Evolutionary conservation across 768 basidiomycete species (phyloP).

Genomic region (Psilocybe sp.): DNA sequence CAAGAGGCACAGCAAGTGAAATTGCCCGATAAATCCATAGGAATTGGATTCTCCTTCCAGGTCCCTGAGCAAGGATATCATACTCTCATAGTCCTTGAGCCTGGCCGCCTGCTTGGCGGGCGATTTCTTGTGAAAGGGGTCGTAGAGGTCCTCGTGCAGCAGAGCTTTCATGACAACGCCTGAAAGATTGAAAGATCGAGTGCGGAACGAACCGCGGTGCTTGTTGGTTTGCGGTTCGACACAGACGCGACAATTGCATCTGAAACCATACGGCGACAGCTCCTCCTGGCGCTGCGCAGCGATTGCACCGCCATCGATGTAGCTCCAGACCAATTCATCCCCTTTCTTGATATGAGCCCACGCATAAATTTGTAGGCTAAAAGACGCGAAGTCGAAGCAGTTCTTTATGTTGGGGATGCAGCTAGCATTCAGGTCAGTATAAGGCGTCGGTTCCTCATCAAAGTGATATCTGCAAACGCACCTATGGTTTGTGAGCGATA

Average conservation of each 20-base stretch:
- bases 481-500: conserved; percentile 35
- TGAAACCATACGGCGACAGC: conserved; percentile 27
- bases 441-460: neutral
- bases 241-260: conserved; percentile 25
- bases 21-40: no score
- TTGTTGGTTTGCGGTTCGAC: no score
- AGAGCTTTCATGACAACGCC: no score
- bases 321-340: conserved; percentile 29
- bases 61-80: no score
- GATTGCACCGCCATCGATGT: conserved; percentile 17
- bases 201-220: no score
- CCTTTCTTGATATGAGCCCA: conserved; percentile 23
- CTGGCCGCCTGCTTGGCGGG: no score
- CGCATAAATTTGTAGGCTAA: conserved; percentile 26
- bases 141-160: no score
- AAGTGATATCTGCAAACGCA: conserved; percentile 3
- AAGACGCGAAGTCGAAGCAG: conserved; percentile 26
- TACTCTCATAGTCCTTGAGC: no score
- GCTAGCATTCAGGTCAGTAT: conserved; percentile 10
- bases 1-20: no score
- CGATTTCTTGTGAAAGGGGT: no score
- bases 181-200: no score
- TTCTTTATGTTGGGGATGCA: conserved; percentile 28
- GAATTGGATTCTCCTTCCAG: no score
- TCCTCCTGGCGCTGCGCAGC: conserved; percentile 20